Evolutionary conservation across 164 flowering plant species (phyloP), one percentile per base, ranked within the genome.

Genomic region (Magnolia officinalis): DNA sequence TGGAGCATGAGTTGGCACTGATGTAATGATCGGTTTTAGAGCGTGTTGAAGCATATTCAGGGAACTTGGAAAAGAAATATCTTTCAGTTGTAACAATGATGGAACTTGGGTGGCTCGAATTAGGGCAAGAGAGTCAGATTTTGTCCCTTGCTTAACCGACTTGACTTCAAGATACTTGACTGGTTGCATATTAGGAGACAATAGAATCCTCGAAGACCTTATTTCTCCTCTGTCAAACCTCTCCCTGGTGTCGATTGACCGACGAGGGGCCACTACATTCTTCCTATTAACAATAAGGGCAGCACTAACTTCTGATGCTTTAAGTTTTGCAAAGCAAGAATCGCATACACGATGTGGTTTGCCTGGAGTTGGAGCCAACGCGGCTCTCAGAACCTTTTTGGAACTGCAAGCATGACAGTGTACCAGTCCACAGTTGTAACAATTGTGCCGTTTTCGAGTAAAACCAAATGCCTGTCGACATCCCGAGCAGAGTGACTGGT

Each of bases 271-370:
- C 10, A 76, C 72, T 10, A 80, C 70, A 29, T 9, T 63, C 71
- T 78, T 89, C 74, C 87, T 84, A 59, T 29, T 82, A 50, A 79
- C 67, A 71, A 51, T 70, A 8, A 84, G 70, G 59, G 64, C 31
- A 78, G 49, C 77, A 24, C 89, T 87, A 80, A 81, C 74, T 76
- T 87, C 93, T 4, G 84, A 71, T 29, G 87, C 85, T 74, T 85
- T 85, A 50, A 87, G 87, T 70, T 87, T 87, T 50, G 79, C 74
- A 77, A 83, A 86, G 72, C 91, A 89, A 79, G 85, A 78, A 78
- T 89, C 91, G 80, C 91, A 87, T 11, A 89, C 91, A 23, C 90
- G 88, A 78, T 86, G 86, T n/a, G 89, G 91, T 80, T 89, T 89
- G 13, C 85, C 84, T 6, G 88, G 86, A 71, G 86, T 85, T 70